Evolutionary conservation across 345 rosid genomes (phyloP), one percentile per base, ranked within the genome.

Genomic region (Murraya paniculata): DNA sequence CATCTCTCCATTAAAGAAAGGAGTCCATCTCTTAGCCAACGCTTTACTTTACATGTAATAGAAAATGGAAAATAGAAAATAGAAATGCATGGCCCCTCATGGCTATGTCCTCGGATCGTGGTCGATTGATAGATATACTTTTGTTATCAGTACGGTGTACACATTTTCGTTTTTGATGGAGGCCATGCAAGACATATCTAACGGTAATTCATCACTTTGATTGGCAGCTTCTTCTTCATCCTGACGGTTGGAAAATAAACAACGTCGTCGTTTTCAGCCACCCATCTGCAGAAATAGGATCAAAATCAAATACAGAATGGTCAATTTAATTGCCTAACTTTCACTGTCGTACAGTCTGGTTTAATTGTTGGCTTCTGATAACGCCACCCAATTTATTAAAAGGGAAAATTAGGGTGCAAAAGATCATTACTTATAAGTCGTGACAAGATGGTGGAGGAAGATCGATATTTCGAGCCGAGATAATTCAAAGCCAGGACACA

Each of bases 401-500:
- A 24, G 4, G 50, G 4, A 11, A 41, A 4, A 45, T 45, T 3
- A 45, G 50, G 18, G 13, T 13, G 7, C 22, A 18, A 53, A 27
- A 75, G 45, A 67, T 6, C 71, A 25, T 68, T 83, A 92, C 99
- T 89, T 56, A 84, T 86, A 96, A 39, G 83, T 89, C 72, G 97
- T 94, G 76, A 94, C 90, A 31, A 96, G 89, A 58, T 92, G 97
- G 86, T 96, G 98, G 75, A 96, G 97, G 83, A 96, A 96, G 83
- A 96, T 85, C 16, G 98, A 83, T 60, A 94, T 87, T 86, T 96
- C 98, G 7, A 94, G 98, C 80, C 94, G 93, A 9, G 99, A 92
- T 36, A 96, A 86, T 71, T 96, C 99, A 66, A 91, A 68, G 59
- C 99, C 99, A 77, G 99, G 99, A 80, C 99, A 96, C 14, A 96